Conservation (phyloP, 2,329 filamentous ascomycete species). For the Davidsoniella eucalypti region DNA sequence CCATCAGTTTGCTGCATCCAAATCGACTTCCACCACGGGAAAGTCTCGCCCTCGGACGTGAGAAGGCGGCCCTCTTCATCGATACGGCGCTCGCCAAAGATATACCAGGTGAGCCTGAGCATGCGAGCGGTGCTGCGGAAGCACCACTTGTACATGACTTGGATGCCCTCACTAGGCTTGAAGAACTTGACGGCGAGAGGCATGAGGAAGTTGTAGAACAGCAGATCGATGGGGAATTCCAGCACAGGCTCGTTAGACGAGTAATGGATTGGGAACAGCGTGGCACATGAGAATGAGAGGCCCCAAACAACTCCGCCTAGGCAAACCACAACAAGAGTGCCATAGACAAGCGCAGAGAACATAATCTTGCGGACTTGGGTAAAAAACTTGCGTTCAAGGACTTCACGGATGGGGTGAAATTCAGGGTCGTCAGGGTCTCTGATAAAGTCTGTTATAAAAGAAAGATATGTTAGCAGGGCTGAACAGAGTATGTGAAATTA, state of each 20-base stretch:
- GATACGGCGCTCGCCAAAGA: slow-evolving; percentile 66
- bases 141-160: slow-evolving; percentile 89
- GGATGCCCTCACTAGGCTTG: slow-evolving; percentile 68
- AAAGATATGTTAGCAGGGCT: slow-evolving; percentile 14
- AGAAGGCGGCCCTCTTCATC: slow-evolving; percentile 64
- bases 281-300: slow-evolving; percentile 49
- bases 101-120: slow-evolving; percentile 74
- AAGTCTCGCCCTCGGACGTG: slow-evolving; percentile 23
- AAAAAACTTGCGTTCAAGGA: slow-evolving; percentile 78
- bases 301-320: slow-evolving; percentile 92
- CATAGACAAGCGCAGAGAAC: slow-evolving; percentile 92
- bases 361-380: slow-evolving; percentile 92
- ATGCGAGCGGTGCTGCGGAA: slow-evolving; percentile 70
- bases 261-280: slow-evolving; percentile 81
- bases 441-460: slow-evolving; percentile 56
- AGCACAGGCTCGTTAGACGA: slow-evolving; percentile 81
- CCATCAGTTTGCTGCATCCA: slow-evolving; percentile 20
- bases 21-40: slow-evolving; percentile 25
- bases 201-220: slow-evolving; percentile 96
- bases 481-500: slow-evolving; percentile 15
- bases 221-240: slow-evolving; percentile 82
- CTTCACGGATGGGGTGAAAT: slow-evolving; percentile 93
- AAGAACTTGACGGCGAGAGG: slow-evolving; percentile 72
- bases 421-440: slow-evolving; percentile 95
- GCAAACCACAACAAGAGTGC: slow-evolving; percentile 79